A percentile compares a stretch with the other conserved stretches of the same genome.
Conservation (phyloP, 2,329 filamentous ascomycete species). For the Penicillium polonicum region DNA sequence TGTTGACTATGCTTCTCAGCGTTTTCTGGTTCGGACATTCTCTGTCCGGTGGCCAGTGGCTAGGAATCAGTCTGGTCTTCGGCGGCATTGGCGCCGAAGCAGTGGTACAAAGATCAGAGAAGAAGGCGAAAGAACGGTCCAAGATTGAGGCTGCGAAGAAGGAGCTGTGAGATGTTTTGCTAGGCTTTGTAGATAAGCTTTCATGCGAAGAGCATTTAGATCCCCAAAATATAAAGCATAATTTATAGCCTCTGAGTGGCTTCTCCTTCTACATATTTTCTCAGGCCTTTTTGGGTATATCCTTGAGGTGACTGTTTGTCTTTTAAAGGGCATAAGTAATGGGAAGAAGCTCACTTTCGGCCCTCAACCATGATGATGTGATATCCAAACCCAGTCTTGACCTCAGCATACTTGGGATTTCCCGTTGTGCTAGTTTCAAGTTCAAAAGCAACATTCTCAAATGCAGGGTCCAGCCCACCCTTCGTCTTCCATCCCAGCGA, state of each 20-base stretch:
- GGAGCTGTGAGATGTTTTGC: conserved; percentile 20
- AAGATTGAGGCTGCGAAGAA: conserved; percentile 47
- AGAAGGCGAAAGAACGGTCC: conserved; percentile 72
- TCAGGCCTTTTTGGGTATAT: background rate
- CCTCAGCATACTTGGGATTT: conserved; percentile 62
- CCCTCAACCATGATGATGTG: conserved; percentile 69
- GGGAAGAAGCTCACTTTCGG: conserved; percentile 48
- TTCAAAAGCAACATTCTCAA: conserved; percentile 63
- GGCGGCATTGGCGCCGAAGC: conserved; percentile 92
- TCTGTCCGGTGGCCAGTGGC: conserved; percentile 85
- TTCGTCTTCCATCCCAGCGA: conserved; percentile 63
- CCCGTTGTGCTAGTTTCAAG: conserved; percentile 60
- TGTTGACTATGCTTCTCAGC: conserved; percentile 97
- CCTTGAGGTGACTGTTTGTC: background rate
- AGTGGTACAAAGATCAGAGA: conserved; percentile 75
- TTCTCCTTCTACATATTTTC: conserved; percentile 6
- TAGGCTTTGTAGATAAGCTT: background rate
- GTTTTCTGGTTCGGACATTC: conserved; percentile 92
- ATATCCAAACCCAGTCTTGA: conserved; percentile 65
- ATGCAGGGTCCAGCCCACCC: conserved; percentile 56
- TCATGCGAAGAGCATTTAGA: background rate
- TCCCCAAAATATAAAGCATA: background rate
- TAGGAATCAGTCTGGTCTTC: conserved; percentile 89
- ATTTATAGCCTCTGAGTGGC: background rate
- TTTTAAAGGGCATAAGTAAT: background rate